Evolutionary conservation across 768 basidiomycete species (phyloP).

Genomic region (Hericium coralloides): DNA sequence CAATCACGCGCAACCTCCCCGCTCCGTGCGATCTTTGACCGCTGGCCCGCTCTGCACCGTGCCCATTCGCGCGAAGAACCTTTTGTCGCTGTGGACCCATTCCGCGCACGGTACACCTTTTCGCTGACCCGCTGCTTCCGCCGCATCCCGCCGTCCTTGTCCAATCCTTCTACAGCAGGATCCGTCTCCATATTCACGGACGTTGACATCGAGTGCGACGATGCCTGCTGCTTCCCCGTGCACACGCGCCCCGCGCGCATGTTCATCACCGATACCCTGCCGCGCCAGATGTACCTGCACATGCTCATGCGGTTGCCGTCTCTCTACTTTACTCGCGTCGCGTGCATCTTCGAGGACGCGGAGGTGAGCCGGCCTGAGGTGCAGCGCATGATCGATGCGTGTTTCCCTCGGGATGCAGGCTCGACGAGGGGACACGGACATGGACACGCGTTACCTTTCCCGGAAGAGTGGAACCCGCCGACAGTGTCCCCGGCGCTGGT

Average conservation of each 20-base stretch:
- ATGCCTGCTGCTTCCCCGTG: constrained; percentile 9
- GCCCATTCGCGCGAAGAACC: constrained; percentile 33
- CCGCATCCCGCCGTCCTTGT: constrained; percentile 1
- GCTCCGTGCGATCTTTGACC: constrained; percentile 42
- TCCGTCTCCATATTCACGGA: not conserved
- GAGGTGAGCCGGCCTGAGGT: constrained; percentile 72
- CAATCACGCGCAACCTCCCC: constrained; percentile 45
- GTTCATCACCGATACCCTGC: constrained; percentile 30
- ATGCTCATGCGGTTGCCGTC: constrained; percentile 63
- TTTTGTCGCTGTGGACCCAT: constrained; percentile 29
- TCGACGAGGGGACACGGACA: not conserved
- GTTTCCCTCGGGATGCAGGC: constrained; percentile 2
- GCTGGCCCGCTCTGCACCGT: constrained; percentile 43
- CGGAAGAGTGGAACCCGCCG: constrained; percentile 30
- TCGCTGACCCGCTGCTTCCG: constrained; percentile 2
- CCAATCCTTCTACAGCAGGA: not conserved
- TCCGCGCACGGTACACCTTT: constrained; percentile 16
- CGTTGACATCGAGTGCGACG: not conserved
- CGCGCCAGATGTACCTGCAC: constrained; percentile 35
- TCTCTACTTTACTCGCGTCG: constrained; percentile 72
- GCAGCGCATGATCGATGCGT: constrained; percentile 28
- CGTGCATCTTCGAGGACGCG: constrained; percentile 68
- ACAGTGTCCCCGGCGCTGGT: constrained; percentile 54
- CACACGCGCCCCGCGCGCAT: constrained; percentile 9
- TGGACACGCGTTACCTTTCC: constrained; percentile 19